Base-by-base conservation (phyloP, 1,284 basidiomycete species). In the Melampsora americana region DNA sequence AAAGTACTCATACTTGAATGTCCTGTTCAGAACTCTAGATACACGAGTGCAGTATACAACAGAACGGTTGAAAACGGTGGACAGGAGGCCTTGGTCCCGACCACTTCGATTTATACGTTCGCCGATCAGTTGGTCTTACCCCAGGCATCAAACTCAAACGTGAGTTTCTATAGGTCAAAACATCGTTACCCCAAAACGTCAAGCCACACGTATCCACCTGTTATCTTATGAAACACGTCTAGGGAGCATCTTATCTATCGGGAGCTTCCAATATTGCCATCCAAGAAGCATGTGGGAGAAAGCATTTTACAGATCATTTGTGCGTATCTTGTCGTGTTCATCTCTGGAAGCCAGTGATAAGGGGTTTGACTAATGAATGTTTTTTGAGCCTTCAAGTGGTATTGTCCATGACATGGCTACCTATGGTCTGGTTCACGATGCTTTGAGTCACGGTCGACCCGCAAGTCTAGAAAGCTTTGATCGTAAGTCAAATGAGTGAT, bases 351-450 rank as follows among this genome's bases (percentile, higher is more conserved):
- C n/a, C n/a, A n/a, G n/a, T n/a, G n/a, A n/a, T n/a, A n/a, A n/a
- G n/a, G n/a, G n/a, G n/a, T n/a, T n/a, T n/a, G n/a, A n/a, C n/a
- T n/a, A n/a, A n/a, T n/a, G n/a, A n/a, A n/a, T n/a, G n/a, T n/a
- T n/a, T n/a, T n/a, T n/a, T n/a, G n/a, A n/a, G n/a, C n/a, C n/a
- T n/a, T n/a, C n/a, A n/a, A 72, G 69, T 53, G 23, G 23, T 0
- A 72, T 65, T 20, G 28, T 64, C 39, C 42, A 20, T 1, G 61
- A 65, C 53, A 44, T 73, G 44, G 62, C 61, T 48, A 64, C 26
- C 1, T 73, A 73, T 50, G 71, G 71, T 1, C 26, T 73, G 48
- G 71, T 64, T 7, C 46, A 65, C 35, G 71, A 73, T 66, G 71
- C 71, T n/a, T 66, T 73, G 35, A 12, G 26, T 5, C 64, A 66